Percentiles rank a stretch among this genome's conserved stretches.
phyloP scores from a whole-genome alignment of 768 basidiomycete species.

The Suillus placidus region DNA sequence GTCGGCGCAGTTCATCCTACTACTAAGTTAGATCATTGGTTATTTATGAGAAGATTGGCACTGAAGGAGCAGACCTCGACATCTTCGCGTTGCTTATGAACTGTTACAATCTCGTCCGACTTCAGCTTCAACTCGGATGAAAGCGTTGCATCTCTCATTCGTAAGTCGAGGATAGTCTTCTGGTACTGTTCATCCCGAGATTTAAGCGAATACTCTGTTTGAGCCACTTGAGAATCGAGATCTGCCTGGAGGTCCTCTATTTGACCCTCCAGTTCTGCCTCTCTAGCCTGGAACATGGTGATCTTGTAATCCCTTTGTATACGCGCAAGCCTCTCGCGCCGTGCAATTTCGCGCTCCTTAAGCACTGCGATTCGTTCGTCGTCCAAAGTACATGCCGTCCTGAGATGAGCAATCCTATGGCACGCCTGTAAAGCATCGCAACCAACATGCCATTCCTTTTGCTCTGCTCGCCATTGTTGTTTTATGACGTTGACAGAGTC shows the following conservation, averaged over 20 bases:
- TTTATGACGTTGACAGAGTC: constrained; percentile 25
- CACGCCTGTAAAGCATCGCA: constrained; percentile 64
- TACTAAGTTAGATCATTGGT: background rate
- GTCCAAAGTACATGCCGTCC: constrained; percentile 55
- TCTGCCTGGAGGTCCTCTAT: constrained; percentile 56
- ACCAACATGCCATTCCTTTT: constrained; percentile 60
- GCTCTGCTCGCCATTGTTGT: constrained; percentile 54
- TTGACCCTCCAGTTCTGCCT: constrained; percentile 58
- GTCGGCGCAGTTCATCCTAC: constrained; percentile 42
- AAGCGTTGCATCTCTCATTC: constrained; percentile 37
- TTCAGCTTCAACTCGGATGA: constrained; percentile 42
- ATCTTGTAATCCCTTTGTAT: constrained; percentile 69
- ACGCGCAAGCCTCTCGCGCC: constrained; percentile 60
- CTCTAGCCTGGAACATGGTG: constrained; percentile 65
- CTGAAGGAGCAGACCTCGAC: constrained; percentile 43
- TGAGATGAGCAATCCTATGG: constrained; percentile 67
- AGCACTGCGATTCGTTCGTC: constrained; percentile 52
- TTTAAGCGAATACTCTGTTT: constrained; percentile 19
- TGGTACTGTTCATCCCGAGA: constrained; percentile 31
- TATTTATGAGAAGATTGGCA: constrained; percentile 11
- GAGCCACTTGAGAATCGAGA: constrained; percentile 29
- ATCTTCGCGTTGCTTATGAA: constrained; percentile 47
- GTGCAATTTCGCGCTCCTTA: constrained; percentile 53
- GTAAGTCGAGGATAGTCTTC: constrained; percentile 30
- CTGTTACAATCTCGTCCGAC: constrained; percentile 40